A percentile compares a stretch with the other conserved stretches of the same genome.
Evolutionary conservation across 1,284 basidiomycete genomes (phyloP).

Genomic region (Microbotryum intermedium): DNA sequence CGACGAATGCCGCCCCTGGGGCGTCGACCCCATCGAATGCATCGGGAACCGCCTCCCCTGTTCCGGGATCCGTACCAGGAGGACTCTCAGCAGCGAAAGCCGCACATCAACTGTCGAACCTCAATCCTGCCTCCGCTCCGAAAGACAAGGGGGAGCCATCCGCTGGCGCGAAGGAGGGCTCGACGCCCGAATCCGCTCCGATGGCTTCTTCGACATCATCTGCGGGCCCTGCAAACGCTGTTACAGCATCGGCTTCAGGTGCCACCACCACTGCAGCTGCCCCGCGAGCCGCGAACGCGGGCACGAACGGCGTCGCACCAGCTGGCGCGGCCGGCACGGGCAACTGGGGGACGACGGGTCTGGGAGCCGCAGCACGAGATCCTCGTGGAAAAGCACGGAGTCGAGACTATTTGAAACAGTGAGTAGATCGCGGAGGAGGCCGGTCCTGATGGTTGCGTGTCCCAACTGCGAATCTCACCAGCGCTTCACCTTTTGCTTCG

Average conservation of each 20-base stretch:
- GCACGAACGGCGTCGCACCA: conserved; percentile 1
- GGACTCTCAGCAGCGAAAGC: conserved; percentile 13
- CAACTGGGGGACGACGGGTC: neutral
- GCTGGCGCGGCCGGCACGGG: neutral
- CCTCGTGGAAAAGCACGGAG: conserved; percentile 88
- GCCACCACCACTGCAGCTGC: neutral
- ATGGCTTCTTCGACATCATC: conserved; percentile 2
- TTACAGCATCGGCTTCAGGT: too few relatives aligned
- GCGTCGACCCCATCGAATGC: conserved; percentile 8
- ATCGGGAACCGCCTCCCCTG: conserved; percentile 19
- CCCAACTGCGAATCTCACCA: neutral
- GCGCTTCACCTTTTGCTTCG: neutral
- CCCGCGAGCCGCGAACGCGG: neutral
- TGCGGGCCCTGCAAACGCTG: neutral
- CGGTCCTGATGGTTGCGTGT: neutral
- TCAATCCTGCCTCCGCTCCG: neutral
- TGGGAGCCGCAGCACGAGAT: conserved; percentile 58
- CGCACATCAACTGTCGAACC: neutral
- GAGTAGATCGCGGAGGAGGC: conserved; percentile 37
- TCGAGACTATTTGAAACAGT: conserved; percentile 96
- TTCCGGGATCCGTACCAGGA: neutral
- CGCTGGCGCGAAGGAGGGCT: neutral
- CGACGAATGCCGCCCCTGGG: conserved; percentile 8
- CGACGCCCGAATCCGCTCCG: conserved; percentile 1
- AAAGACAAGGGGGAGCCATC: neutral